phyloP scores from a whole-genome alignment of 805 yeast genomes.

The Lipomyces sp. region DNA sequence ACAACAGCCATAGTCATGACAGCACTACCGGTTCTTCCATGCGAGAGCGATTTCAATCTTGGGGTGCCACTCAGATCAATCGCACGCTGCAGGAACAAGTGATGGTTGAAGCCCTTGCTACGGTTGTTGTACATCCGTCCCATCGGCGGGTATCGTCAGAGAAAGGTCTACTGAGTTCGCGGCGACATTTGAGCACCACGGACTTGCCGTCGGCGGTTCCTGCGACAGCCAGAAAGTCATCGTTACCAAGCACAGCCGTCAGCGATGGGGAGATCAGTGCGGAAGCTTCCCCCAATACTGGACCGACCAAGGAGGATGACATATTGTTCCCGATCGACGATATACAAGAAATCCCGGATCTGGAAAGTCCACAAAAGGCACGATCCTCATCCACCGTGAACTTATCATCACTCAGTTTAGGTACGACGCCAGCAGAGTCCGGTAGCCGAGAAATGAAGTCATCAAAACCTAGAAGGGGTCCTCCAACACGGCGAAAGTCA shows the following conservation, averaged over 20 bases:
- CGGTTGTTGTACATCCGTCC: slow-evolving; percentile 41
- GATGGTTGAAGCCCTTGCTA: slow-evolving; percentile 72
- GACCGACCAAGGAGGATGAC: slow-evolving; percentile 25
- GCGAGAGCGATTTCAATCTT: slow-evolving; percentile 20
- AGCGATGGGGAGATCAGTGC: slow-evolving; percentile 32
- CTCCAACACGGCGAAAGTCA: slow-evolving; percentile 5
- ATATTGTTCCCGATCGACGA: slow-evolving; percentile 33
- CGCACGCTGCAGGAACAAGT: slow-evolving; percentile 73
- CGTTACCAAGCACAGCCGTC: background rate
- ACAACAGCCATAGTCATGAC: background rate
- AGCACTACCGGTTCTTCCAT: background rate
- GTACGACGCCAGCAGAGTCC: background rate
- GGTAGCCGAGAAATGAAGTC: background rate
- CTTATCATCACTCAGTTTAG: background rate
- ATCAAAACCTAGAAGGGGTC: background rate
- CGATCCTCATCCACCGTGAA: background rate
- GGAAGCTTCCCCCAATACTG: slow-evolving; percentile 25
- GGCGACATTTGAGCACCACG: slow-evolving; percentile 10
- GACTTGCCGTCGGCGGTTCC: slow-evolving; percentile 10
- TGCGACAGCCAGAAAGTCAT: background rate
- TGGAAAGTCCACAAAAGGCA: background rate
- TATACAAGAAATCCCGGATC: slow-evolving; percentile 9
- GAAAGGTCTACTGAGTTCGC: background rate
- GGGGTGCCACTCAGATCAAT: slow-evolving; percentile 72
- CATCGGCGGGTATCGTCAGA: slow-evolving; percentile 20